Evolutionary conservation across 495 filamentous ascomycete genomes (phyloP).

Genomic region (Podospora fimiseda): DNA sequence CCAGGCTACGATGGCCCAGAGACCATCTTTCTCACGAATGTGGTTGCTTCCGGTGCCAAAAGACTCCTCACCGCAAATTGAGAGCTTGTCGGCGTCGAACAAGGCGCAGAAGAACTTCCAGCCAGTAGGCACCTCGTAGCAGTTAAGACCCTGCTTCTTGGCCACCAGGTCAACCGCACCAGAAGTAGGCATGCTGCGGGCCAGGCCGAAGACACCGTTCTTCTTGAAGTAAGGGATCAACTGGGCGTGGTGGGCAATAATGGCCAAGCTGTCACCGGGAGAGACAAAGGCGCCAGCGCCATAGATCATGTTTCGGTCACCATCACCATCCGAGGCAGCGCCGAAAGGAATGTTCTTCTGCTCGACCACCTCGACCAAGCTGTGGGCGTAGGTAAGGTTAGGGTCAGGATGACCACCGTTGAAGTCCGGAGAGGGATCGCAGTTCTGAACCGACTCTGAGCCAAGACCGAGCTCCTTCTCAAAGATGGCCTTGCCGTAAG

Average conservation of each 20-base stretch:
- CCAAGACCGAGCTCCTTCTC: constrained; percentile 81
- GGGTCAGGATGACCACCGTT: constrained; percentile 95
- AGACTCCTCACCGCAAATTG: constrained; percentile 96
- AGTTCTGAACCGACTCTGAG: constrained; percentile 81
- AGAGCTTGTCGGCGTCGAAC: constrained; percentile 95
- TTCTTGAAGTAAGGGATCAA: constrained; percentile 97
- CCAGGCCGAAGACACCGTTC: constrained; percentile 90
- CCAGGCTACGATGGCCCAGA: constrained; percentile 97
- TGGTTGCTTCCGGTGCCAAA: constrained; percentile 99
- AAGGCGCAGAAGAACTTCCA: constrained; percentile 99
- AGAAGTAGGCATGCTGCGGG: constrained; percentile 94
- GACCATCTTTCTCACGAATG: constrained; percentile 96
- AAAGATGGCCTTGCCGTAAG: constrained; percentile 92
- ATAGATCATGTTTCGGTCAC: constrained; percentile 99
- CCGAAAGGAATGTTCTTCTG: constrained; percentile 90
- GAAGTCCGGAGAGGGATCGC: constrained; percentile 86
- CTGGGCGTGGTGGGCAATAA: constrained; percentile 92
- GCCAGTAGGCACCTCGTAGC: constrained; percentile 95
- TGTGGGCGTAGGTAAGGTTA: constrained; percentile 96
- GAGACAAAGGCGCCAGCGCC: constrained; percentile 94
- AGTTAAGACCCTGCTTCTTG: constrained; percentile 82
- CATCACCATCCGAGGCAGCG: constrained; percentile 92
- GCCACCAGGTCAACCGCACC: constrained; percentile 93
- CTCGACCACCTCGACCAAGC: constrained; percentile 88
- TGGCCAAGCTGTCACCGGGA: constrained; percentile 91